phyloP scores from a whole-genome alignment of 352 stramenopile species.

The Pythium vanterpoolii region DNA sequence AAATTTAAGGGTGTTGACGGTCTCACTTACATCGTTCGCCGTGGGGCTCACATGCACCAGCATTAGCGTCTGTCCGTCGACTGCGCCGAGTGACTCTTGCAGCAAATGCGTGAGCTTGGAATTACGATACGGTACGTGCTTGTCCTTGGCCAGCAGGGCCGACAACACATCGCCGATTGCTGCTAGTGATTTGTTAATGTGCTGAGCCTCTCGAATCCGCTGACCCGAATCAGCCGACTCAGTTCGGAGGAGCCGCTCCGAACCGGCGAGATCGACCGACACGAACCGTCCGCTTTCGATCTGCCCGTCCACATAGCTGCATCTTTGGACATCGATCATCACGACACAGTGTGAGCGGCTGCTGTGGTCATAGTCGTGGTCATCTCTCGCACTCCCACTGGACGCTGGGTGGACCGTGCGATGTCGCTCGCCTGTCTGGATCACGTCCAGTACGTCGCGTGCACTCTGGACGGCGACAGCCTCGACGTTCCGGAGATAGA shows the following conservation, averaged over 20 bases:
- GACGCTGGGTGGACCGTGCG: constrained; percentile 26
- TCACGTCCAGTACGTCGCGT: constrained; percentile 34
- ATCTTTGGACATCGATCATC: constrained; percentile 51
- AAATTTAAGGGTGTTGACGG: constrained; percentile 80
- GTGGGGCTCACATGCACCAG: constrained; percentile 63
- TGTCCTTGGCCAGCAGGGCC: constrained; percentile 68
- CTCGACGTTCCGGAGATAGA: constrained; percentile 72
- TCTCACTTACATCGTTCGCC: constrained; percentile 53
- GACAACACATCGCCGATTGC: constrained; percentile 71
- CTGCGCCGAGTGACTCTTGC: constrained; percentile 59
- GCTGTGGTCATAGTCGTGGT: constrained; percentile 39
- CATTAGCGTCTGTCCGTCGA: constrained; percentile 45
- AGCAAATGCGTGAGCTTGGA: constrained; percentile 85
- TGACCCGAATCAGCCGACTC: constrained; percentile 25
- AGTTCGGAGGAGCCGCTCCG: constrained; percentile 59
- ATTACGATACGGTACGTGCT: constrained; percentile 82
- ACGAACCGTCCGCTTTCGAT: constrained; percentile 43
- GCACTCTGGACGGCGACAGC: constrained; percentile 29
- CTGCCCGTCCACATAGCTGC: constrained; percentile 40
- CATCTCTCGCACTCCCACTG: constrained; percentile 3
- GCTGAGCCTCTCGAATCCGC: constrained; percentile 61
- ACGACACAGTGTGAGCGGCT: constrained; percentile 61
- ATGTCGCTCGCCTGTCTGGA: constrained; percentile 35
- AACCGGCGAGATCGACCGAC: constrained; percentile 79
- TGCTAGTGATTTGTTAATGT: constrained; percentile 80